Evolutionary conservation across 108 stramenopile genomes (phyloP), one percentile per base, ranked within the genome.

Genomic region (Skeletonema menzelii): DNA sequence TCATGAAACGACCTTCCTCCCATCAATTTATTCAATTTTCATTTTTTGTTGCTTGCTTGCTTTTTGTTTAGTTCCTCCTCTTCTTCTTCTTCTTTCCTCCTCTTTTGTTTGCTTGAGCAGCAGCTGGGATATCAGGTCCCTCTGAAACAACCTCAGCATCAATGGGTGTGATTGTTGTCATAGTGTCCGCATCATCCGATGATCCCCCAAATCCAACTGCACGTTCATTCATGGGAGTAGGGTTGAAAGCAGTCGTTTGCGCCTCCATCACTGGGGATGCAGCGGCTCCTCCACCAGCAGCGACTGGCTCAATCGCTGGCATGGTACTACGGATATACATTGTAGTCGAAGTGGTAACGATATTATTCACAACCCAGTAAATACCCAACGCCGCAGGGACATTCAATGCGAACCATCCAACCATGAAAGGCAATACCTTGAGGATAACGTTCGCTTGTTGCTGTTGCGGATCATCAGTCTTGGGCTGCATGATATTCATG

Each of bases 321-420:
- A 95, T 82, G 58, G 71, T 47, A 65, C 64, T 87, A 8, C 94
- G 87, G 72, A 97, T 86, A 44, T 88, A 70, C 15, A 96, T 59
- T 0, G 95, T 87, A 14, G 84, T 82, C 2, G 86, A 88, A 3
- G 98, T 97, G 10, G 96, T 95, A 53, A 97, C 76, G 71, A 97
- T 79, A 72, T 97, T 97, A 88, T 98, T 98, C 8, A 91, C 89
- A 31, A 98, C 89, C 98, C 98, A 98, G 76, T 98, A 98, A 57
- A 98, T 65, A 20, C 92, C 88, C 56, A 98, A 82, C 0, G 96
- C 98, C 17, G 98, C 85, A 28, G 98, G 98, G 6, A 98, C 97
- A 73, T 93, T 97, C 35, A 98, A 75, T 13, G 92, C 88, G 73
- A 97, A 97, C 88, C 89, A 97, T n/a, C 96, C 96, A 73, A 98